Evolutionary conservation across 2,329 filamentous ascomycete species (phyloP).

Genomic region (Akanthomyces muscarius): DNA sequence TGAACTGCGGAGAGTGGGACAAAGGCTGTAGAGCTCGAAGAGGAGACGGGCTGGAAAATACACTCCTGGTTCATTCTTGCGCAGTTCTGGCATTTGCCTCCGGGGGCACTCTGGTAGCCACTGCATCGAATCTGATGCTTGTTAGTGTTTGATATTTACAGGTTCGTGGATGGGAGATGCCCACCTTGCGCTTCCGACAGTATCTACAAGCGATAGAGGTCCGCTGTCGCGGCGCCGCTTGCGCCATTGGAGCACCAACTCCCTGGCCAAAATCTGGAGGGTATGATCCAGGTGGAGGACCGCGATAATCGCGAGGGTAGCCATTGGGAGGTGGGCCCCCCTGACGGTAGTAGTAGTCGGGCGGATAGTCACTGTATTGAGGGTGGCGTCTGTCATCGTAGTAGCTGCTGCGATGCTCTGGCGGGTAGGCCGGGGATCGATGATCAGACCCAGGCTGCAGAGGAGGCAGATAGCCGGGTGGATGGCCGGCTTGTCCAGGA

Average conservation of each 20-base stretch:
- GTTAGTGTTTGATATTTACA: neutral
- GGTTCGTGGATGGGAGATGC: neutral
- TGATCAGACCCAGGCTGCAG: constrained; percentile 35
- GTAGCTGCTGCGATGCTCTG: constrained; percentile 37
- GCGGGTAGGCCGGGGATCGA: constrained; percentile 34
- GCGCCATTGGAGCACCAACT: constrained; percentile 38
- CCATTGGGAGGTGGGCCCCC: constrained; percentile 30
- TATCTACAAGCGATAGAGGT: constrained; percentile 59
- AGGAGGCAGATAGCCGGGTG: constrained; percentile 35
- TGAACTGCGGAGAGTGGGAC: constrained; percentile 55
- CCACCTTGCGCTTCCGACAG: constrained; percentile 58
- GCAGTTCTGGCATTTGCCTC: constrained; percentile 58
- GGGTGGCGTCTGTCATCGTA: constrained; percentile 35
- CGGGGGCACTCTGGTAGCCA: constrained; percentile 55
- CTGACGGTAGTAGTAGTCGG: constrained; percentile 35
- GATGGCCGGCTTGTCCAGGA: constrained; percentile 28
- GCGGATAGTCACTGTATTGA: constrained; percentile 32
- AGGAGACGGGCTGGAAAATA: constrained; percentile 57
- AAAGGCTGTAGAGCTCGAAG: constrained; percentile 53
- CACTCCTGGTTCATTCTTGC: constrained; percentile 60
- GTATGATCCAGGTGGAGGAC: constrained; percentile 29
- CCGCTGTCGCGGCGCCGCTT: constrained; percentile 53
- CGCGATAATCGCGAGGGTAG: constrained; percentile 27
- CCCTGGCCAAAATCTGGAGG: constrained; percentile 34
- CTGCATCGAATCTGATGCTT: constrained; percentile 53